Base-by-base conservation (phyloP, 345 rosid species). In the Rhizophora mangle region DNA sequence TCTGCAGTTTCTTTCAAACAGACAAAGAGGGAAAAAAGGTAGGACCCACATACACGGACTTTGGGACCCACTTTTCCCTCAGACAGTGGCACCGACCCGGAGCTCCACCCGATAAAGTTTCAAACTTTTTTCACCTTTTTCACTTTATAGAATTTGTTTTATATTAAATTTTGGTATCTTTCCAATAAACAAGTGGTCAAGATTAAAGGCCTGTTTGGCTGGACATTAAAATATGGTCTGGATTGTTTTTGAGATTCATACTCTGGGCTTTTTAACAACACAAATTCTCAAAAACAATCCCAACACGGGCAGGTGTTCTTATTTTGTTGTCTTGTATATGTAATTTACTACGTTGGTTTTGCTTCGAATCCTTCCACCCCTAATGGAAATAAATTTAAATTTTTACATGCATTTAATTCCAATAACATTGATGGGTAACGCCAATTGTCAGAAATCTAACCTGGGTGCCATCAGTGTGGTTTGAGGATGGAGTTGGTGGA, bases 1-100 rank as follows among this genome's bases (percentile, higher is more conserved):
- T 71, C 73, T 74, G 79, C 68, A 74, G 87, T 82, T 79, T 88
- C 85, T 76, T 81, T 79, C 81, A 80, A 76, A 79, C 82, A 81
- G 79, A 32, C 60, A 61, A 72, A 56, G 47, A 39, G 47, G 47
- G 47, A 39, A 39, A 10, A 10, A 63, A 43, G 27, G 57, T 75
- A 73, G 87, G 80, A 27, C 89, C 87, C 62, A 62, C 47, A 37
- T 32, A 8, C 55, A 64, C 34, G 5, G 11, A 54, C 69, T 81
- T 72, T 65, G 76, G 82, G 76, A 51, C 80, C 82, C 76, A 68
- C 74, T n/a, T 32, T 22, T 58, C 59, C n/a, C 39, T 30, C 56
- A 2, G 10, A 11, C 16, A 11, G 47, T 39, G 15, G 15, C 47
- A 39, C 29, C 21, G 52, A 69, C 64, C 61, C 58, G 67, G 64